These are phyloP conservation scores for Hygrophorus pudorinus DNA, from an alignment of 768 basidiomycete species.

Conservation along the genomic window DNA sequence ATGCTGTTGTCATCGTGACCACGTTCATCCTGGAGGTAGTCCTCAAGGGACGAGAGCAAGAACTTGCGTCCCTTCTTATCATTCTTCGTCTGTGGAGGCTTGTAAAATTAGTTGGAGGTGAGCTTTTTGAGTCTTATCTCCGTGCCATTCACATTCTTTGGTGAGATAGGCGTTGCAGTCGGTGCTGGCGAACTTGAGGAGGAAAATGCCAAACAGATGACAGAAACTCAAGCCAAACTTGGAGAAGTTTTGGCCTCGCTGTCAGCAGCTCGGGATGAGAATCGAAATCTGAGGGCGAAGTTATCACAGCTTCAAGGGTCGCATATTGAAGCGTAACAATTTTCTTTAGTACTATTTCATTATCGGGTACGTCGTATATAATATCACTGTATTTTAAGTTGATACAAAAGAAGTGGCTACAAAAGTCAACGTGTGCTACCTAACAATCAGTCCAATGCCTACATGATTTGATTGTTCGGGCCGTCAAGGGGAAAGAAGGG, in stretches of 20 bases:
- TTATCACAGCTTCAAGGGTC: slow-evolving; percentile 4
- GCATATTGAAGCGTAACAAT: too few species aligned
- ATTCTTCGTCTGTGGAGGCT: slow-evolving; percentile 74
- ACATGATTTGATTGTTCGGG: too few species aligned
- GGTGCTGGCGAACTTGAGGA: slow-evolving; percentile 66
- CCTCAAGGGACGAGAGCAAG: slow-evolving; percentile 57
- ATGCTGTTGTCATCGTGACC: slow-evolving; percentile 56
- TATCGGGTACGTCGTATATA: background rate
- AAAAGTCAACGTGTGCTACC: too few species aligned
- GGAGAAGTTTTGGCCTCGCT: slow-evolving; percentile 34
- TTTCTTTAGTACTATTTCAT: background rate
- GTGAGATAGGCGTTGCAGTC: slow-evolving; percentile 53
- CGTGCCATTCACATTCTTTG: background rate
- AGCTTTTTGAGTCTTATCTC: slow-evolving; percentile 2
- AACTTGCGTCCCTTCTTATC: slow-evolving; percentile 62
- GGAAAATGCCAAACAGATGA: slow-evolving; percentile 37
- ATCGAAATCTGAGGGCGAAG: slow-evolving; percentile 29
- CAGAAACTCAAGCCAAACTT: slow-evolving; percentile 38
- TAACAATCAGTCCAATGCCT: too few species aligned
- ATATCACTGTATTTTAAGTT: too few species aligned
- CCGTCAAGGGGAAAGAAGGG: slow-evolving; percentile 12
- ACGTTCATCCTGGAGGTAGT: slow-evolving; percentile 69
- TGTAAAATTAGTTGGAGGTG: slow-evolving; percentile 58
- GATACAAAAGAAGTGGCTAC: too few species aligned
- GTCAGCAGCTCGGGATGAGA: slow-evolving; percentile 39